Base-by-base conservation (phyloP, 2,329 filamentous ascomycete species). In the Diplodia scrobiculata region DNA sequence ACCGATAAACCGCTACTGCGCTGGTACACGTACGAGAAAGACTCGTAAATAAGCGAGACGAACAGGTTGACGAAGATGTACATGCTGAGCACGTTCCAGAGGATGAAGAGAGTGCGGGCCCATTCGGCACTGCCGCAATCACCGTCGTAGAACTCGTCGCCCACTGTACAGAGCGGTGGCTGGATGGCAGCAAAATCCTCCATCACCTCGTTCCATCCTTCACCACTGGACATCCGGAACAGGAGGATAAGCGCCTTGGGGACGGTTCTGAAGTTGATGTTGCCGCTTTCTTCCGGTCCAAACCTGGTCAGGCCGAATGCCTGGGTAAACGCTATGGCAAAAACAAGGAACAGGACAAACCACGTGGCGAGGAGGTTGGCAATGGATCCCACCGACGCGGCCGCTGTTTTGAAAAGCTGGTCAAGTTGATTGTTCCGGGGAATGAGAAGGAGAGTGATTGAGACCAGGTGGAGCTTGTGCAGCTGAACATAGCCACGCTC, bases 81-180 rank as follows among this genome's bases (percentile, higher is more conserved):
- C 95, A 99, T 99, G 90, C 94, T 98, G 78, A 99, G 85, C 73
- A 99, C 94, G 81, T 99, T 99, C 95, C 95, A 99, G 4, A 90
- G 87, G 67, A 98, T 92, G 81, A 99, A 99, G 10, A 99, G 83
- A 38, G 88, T 87, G 62, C 92, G 85, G 7, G 95, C 92, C 92
- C 95, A 99, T 47, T 87, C 85, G 60, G 88, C 86, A 79, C 94
- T 97, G 67, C 95, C 95, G 74, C 95, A 99, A 78, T 99, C 96
- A 72, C 92, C 95, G 50, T 91, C 81, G 73, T 92, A 94, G 77
- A 97, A 97, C 47, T 84, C 84, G 0, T 80, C 73, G 41, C 84
- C 84, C 21, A 88, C 83, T 1, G 93, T 92, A 78, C 95, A 99
- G 62, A 91, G 85, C 0, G 94, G 94, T 2, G 90, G 88, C 68